Percentiles rank a stretch among this genome's conserved stretches.
phyloP scores from a whole-genome alignment of 1,139 yeast genomes.

The Candida frijolesensis region DNA sequence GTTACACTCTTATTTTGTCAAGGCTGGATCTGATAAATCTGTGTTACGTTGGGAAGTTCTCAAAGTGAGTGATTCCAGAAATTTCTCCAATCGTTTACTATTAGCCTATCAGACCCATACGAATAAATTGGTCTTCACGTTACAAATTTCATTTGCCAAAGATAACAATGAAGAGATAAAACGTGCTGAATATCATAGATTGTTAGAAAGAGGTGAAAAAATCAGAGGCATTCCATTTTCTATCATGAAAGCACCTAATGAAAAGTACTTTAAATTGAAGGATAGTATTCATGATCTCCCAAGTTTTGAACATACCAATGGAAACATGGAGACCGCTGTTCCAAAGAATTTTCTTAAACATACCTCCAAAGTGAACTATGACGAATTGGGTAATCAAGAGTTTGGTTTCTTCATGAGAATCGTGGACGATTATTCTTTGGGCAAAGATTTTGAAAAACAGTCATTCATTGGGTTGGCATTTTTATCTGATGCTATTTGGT shows the following conservation, averaged over 20 bases:
- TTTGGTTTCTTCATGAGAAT: slow-evolving; percentile 39
- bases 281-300: slow-evolving; percentile 31
- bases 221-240: slow-evolving; percentile 28
- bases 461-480: slow-evolving; percentile 16
- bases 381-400: slow-evolving; percentile 28
- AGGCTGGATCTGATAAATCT: slow-evolving; percentile 35
- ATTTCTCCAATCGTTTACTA: slow-evolving; percentile 38
- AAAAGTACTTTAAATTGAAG: slow-evolving; percentile 33
- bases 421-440: slow-evolving; percentile 28
- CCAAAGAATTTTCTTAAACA: slow-evolving; percentile 32
- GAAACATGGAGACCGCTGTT: slow-evolving; percentile 31
- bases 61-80: slow-evolving; percentile 35
- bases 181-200: slow-evolving; percentile 13
- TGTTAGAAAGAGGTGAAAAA: slow-evolving; percentile 12
- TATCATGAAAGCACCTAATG: slow-evolving; percentile 35
- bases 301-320: slow-evolving; percentile 32
- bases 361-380: slow-evolving; percentile 21
- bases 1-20: slow-evolving; percentile 42
- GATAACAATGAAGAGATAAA: slow-evolving; percentile 27
- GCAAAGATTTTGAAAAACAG: slow-evolving; percentile 26
- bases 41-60: slow-evolving; percentile 40
- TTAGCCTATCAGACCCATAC: slow-evolving; percentile 35
- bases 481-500: slow-evolving; percentile 27
- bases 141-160: slow-evolving; percentile 38
- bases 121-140: slow-evolving; percentile 32